Evolutionary conservation across 129 eudicot genomes (phyloP), one percentile per base, ranked within the genome.

Genomic region (Flaveria ramosissima): DNA sequence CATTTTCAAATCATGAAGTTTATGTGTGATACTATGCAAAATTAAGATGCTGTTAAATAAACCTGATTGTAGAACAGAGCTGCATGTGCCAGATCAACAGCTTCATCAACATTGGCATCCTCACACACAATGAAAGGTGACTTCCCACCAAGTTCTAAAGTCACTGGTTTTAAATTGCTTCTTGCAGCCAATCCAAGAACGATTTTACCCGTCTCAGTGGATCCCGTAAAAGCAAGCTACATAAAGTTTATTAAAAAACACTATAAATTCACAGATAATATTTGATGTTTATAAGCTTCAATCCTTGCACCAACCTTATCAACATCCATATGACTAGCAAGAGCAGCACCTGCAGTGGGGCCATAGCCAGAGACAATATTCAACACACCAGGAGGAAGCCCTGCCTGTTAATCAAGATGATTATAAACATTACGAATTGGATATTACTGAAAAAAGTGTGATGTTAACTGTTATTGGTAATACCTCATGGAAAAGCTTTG

Each of bases 171-270:
- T 32, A 91, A 88, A 83, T 91, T 91, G 83, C 97, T 91, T 81
- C 69, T 80, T 23, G 97, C 93, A 81, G 97, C 94, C 81, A 91
- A 26, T 67, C 82, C 90, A 68, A 86, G 92, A 27, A 91, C 90
- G 32, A 78, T 60, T 70, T 91, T 74, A 7, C 97, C 97, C 3
- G 87, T 86, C 12, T 72, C 75, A 8, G 92, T 88, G 20, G 94
- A 91, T 69, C 97, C 97, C 1, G 94, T 91, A 80, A 91, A 88
- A 67, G 97, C 94, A 76, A 91, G 83, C 97, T 91, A 83, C 81
- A 83, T 20, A 76, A 16, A 19, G 43, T 62, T 62, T 14, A 76
- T 63, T 32, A 19, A 69, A 41, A 6, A 71, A 55, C 41, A 59
- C 30, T 52, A 42, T 73, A 27, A 55, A 13, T 6, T 17, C 3